Percentiles rank a stretch among this genome's conserved stretches.
Conservation (phyloP, 352 stramenopile species). For the Phytophthora citricola region DNA sequence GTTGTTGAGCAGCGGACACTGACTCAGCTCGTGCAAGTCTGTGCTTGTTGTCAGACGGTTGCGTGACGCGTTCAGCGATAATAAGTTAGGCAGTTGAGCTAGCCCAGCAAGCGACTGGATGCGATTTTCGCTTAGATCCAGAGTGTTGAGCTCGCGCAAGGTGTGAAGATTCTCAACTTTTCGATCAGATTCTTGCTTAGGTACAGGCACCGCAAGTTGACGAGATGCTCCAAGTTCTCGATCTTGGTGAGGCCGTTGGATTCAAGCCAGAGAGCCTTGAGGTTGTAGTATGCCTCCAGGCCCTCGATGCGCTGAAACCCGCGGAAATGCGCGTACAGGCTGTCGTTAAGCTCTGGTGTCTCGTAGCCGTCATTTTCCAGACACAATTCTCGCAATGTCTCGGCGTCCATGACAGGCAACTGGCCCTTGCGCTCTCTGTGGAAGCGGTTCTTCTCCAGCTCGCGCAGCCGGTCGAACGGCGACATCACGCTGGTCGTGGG, state of each 20-base stretch:
- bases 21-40: slow-evolving; percentile 76
- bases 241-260: slow-evolving; percentile 93
- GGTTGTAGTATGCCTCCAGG: slow-evolving; percentile 92
- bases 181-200: slow-evolving; percentile 94
- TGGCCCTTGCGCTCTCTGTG: slow-evolving; percentile 65
- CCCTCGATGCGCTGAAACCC: slow-evolving; percentile 95
- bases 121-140: slow-evolving; percentile 94
- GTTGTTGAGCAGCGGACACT: slow-evolving; percentile 83
- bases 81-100: slow-evolving; percentile 71
- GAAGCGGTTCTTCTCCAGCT: slow-evolving; percentile 77
- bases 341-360: slow-evolving; percentile 95
- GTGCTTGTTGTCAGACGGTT: slow-evolving; percentile 85
- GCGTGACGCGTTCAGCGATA: slow-evolving; percentile 90
- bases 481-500: slow-evolving; percentile 48
- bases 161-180: slow-evolving; percentile 72
- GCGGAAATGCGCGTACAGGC: slow-evolving; percentile 93
- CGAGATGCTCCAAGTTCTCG: slow-evolving; percentile 76
- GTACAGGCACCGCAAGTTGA: slow-evolving; percentile 92
- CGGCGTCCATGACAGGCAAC: slow-evolving; percentile 89
- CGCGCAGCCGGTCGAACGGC: slow-evolving; percentile 62
- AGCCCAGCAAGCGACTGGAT: slow-evolving; percentile 88
- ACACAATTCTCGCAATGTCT: slow-evolving; percentile 84
- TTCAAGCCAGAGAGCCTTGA: slow-evolving; percentile 97
- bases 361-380: slow-evolving; percentile 94
- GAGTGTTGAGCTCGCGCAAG: slow-evolving; percentile 86